Base-by-base conservation (phyloP, 306 rosid species). In the Cucurbita moschata region DNA sequence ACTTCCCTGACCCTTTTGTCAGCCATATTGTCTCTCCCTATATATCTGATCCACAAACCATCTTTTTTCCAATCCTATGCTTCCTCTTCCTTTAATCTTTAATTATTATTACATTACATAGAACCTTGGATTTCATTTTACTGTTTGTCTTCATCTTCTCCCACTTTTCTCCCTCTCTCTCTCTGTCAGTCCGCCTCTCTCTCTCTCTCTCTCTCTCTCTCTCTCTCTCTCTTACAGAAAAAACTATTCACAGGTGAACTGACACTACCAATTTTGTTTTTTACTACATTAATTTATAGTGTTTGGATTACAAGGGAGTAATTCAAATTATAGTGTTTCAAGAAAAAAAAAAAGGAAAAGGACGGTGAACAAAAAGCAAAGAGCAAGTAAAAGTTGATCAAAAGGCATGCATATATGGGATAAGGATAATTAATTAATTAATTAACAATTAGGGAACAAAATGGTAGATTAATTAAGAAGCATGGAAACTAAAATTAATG, bases 71-170 rank as follows among this genome's bases (percentile, higher is more conserved):
- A 42, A 42, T 42, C 42, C 42, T 40, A 40, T 40, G 44, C 44
- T 65, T 65, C 43, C 71, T 56, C 35, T 30, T 30, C 35, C 35
- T 30, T 30, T 30, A 30, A 30, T 30, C 35, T 86, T 86, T 53
- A 38, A 63, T 83, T 35, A 37, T 61, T 38, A 81, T 84, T 9
- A 15, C 0, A 42, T 77, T 80, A 82, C 80, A 69, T 53, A 81
- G 80, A 85, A 81, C 87, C 86, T 84, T 75, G 77, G 74, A 88
- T 84, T 88, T 85, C 88, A 83, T 81, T 76, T 78, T 79, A 84
- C 86, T 87, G 83, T 89, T 90, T 84, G 96, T 90, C 96, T 85
- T 81, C 89, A 73, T 86, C 78, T 78, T 80, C 83, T 77, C 80
- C 43, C 78, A 55, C 79, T 80, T 73, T 72, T 69, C 50, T 59